Base-by-base conservation (phyloP, 768 basidiomycete genomes). In the Lentinula sp. region DNA sequence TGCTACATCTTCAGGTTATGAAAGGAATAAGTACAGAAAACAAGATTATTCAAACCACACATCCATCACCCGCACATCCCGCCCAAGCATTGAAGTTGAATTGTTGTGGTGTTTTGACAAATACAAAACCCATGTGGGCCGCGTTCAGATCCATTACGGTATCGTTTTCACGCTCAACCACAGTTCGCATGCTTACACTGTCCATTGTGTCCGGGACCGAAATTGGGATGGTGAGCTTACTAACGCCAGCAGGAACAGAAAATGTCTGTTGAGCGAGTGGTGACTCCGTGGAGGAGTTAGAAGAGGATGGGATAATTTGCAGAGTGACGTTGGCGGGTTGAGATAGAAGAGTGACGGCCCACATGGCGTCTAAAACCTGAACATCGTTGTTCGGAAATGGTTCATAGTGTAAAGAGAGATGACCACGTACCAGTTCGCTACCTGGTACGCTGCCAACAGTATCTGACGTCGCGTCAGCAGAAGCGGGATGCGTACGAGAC, bases 301-400 rank as follows among this genome's bases (percentile, higher is more conserved):
- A 51, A 5, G 49, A 51, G 10, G 37, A 60, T 41, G 59, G 59
- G 20, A 49, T 16, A 7, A 60, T 42, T 35, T 60, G 33, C 23
- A 60, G 77, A 0, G 75, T 81, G 18, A 91, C 85, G 13, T 69
- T 82, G 1, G 79, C 81, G 3, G 85, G 74, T 6, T 76, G 79
- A 10, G 82, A 83, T 16, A 86, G 76, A 64, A 90, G 75, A 5
- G 87, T 80, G n/a, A 90, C 76, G 6, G 76, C 88, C 87, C 90
- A 92, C 23, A 89, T 72, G 20, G 73, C 76, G 70, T 92, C 88
- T 62, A 81, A 68, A 6, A 83, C 79, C 85, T 89, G 66, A 64
- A 66, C 65, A 67, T 28, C 28, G 28, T 28, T 2, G 28, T 28
- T 28, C 28, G 3, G 57, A 66, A 61, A 23, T 8, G 9, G 62